A percentile compares a stretch with the other conserved stretches of the same genome.
phyloP scores from a whole-genome alignment of 257 asterid genomes.

The Paulownia fortunei region DNA sequence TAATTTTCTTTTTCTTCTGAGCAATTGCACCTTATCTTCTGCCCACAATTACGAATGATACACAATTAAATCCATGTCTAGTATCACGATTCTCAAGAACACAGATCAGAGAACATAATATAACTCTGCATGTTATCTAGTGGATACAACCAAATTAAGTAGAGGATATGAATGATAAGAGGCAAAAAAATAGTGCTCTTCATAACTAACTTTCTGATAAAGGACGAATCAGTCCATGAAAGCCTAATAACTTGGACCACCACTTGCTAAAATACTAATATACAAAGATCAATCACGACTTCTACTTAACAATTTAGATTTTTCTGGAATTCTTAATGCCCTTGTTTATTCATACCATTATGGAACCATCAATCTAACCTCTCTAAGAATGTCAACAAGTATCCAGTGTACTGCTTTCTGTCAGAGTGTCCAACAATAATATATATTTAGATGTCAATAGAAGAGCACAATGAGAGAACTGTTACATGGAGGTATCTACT shows the following conservation, averaged over 20 bases:
- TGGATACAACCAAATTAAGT: background rate
- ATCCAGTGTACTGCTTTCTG: too few species aligned
- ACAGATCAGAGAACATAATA: constrained; percentile 1
- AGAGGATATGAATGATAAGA: background rate
- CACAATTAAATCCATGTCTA: constrained; percentile 1
- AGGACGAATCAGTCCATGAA: background rate
- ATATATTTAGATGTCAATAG: too few species aligned
- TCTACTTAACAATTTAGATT: background rate
- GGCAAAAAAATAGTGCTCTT: background rate
- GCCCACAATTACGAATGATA: constrained; percentile 1
- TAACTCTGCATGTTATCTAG: background rate
- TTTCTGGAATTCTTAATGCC: background rate
- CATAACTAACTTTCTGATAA: background rate
- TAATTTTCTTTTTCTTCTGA: background rate
- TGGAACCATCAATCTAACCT: background rate
- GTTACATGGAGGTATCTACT: background rate
- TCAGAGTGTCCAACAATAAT: too few species aligned
- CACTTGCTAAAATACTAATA: background rate
- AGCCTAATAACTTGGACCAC: background rate
- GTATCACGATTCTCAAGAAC: background rate
- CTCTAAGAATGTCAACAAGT: too few species aligned
- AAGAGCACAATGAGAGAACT: too few species aligned
- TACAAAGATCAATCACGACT: background rate
- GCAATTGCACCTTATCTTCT: background rate
- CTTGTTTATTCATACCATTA: background rate